Evolutionary conservation across 2,329 filamentous ascomycete species (phyloP).

Genomic region (Fusarium keratoplasticum): DNA sequence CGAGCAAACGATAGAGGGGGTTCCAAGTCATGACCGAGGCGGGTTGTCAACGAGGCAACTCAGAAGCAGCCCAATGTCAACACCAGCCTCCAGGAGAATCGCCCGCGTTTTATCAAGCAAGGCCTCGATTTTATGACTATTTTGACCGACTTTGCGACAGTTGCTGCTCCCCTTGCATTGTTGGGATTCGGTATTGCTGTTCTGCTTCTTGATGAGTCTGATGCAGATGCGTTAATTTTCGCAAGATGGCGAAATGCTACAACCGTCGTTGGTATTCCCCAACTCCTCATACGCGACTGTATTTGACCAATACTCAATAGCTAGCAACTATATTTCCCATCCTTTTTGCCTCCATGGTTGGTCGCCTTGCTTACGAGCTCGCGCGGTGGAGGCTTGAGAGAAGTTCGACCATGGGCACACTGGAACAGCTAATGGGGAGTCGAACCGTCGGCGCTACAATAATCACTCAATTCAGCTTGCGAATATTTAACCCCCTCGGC

Average conservation of each 20-base stretch:
- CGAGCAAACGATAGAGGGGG: not conserved
- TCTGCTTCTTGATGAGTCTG: not conserved
- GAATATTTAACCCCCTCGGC: not conserved
- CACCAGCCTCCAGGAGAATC: not conserved
- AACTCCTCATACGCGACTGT: fast-evolving
- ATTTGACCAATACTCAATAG: not conserved
- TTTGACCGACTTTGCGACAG: not conserved
- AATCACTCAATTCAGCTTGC: not conserved
- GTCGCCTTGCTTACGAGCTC: not conserved
- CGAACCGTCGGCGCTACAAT: not conserved
- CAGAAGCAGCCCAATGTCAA: not conserved
- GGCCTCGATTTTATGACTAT: not conserved
- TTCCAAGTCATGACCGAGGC: not conserved
- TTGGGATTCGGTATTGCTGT: not conserved
- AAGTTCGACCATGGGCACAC: not conserved
- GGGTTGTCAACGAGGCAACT: not conserved
- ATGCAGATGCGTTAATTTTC: not conserved
- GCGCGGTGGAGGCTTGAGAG: not conserved
- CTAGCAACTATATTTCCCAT: not conserved
- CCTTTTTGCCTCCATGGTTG: not conserved
- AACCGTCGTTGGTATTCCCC: not conserved
- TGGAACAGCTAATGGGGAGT: not conserved
- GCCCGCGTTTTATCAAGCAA: not conserved
- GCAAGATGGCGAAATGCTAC: not conserved
- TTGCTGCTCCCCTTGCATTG: not conserved